These are phyloP conservation scores for Asterophora parasitica DNA, from an alignment of 768 basidiomycete genomes.

Conservation along the genomic window DNA sequence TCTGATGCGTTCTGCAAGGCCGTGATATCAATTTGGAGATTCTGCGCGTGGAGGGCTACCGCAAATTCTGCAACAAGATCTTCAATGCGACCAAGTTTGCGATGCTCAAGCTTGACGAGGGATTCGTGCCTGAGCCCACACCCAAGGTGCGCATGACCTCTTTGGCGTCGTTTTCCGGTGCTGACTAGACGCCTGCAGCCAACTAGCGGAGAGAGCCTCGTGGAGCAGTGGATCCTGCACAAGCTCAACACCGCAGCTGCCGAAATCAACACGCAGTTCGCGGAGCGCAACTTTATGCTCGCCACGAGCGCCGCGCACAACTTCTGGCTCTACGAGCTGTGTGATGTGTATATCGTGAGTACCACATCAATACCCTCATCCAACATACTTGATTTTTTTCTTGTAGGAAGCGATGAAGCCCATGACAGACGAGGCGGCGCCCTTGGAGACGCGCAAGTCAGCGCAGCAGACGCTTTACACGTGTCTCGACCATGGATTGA, in stretches of 20 bases:
- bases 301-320: slow-evolving; percentile 84
- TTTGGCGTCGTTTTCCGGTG: background rate
- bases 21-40: slow-evolving; percentile 98
- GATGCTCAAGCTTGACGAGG: slow-evolving; percentile 91
- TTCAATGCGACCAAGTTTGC: slow-evolving; percentile 99
- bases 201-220: slow-evolving; percentile 85
- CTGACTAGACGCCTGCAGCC: slow-evolving; percentile 42
- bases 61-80: slow-evolving; percentile 99
- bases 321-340: slow-evolving; percentile 99
- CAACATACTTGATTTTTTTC: slow-evolving; percentile 1
- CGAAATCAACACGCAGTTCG: slow-evolving; percentile 71
- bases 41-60: slow-evolving; percentile 92
- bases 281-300: slow-evolving; percentile 86
- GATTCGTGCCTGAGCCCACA: slow-evolving; percentile 69
- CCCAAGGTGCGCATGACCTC: slow-evolving; percentile 48
- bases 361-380: background rate
- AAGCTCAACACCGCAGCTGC: slow-evolving; percentile 80
- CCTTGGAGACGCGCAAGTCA: slow-evolving; percentile 60
- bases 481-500: slow-evolving; percentile 86
- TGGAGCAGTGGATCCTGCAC: slow-evolving; percentile 93
- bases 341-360: slow-evolving; percentile 95
- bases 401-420: slow-evolving; percentile 96
- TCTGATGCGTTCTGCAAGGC: slow-evolving; percentile 39
- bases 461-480: slow-evolving; percentile 96
- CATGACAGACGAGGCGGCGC: slow-evolving; percentile 79